A percentile compares a stretch with the other conserved stretches of the same genome.
Evolutionary conservation across 345 rosid species (phyloP).

Genomic region (Excoecaria cochinchinensis): DNA sequence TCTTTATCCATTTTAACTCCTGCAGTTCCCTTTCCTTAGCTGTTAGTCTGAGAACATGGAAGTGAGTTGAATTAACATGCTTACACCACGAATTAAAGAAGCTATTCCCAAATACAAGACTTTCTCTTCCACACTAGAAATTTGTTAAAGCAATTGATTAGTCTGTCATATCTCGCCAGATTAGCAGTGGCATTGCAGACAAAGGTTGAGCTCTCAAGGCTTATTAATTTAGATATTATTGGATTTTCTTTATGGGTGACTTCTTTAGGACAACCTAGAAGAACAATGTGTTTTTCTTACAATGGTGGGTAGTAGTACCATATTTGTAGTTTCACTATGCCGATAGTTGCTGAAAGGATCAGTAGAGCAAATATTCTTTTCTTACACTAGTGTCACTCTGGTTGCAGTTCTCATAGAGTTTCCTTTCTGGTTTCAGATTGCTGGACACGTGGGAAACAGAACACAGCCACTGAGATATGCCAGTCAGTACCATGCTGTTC

Average conservation of each 20-base stretch:
- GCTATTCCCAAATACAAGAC: not conserved
- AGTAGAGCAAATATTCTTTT: not conserved
- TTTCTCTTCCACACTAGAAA: not conserved
- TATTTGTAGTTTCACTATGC: not conserved
- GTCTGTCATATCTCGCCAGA: not conserved
- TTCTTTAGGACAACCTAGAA: not conserved
- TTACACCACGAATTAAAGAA: not conserved
- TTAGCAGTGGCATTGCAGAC: not conserved
- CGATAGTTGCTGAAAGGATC: not conserved
- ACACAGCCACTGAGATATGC: slow-evolving; percentile 56
- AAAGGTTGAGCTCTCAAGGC: not conserved
- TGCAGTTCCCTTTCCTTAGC: not conserved
- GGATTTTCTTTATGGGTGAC: not conserved
- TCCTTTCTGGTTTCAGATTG: slow-evolving; percentile 37
- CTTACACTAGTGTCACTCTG: not conserved
- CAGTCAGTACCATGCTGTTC: slow-evolving; percentile 65
- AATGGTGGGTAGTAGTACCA: not conserved
- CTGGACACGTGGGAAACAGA: slow-evolving; percentile 61
- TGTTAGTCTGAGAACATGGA: slow-evolving; percentile 3
- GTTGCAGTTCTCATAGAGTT: slow-evolving; percentile 9
- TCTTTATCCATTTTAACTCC: not conserved
- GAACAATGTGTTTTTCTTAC: not conserved
- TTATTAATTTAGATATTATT: not conserved
- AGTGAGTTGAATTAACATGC: not conserved
- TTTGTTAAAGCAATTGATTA: slow-evolving; percentile 3